Base-by-base conservation (phyloP, 2,329 filamentous ascomycete genomes). In the Penicillium decumbens region DNA sequence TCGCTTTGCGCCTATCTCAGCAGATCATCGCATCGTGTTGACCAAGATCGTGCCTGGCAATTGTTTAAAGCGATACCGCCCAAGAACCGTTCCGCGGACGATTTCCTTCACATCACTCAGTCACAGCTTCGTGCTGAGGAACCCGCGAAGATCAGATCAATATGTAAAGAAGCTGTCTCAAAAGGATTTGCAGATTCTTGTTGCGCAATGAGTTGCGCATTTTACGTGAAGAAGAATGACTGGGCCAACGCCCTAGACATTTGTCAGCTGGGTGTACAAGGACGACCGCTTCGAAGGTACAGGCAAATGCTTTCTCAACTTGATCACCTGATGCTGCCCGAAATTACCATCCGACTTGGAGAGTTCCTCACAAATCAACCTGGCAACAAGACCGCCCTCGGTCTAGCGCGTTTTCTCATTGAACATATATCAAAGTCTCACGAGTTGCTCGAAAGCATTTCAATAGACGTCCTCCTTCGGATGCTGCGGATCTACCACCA, bases 101-200 rank as follows among this genome's bases (percentile, higher is more conserved):
- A 77, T 45, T 82, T 80, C 59, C 60, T 69, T 44, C 61, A 68
- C 35, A 69, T 74, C 24, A 70, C 77, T 20, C 65, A 66, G 38
- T 72, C 78, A 20, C 71, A 75, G 50, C 54, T 80, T 13, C 40
- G 52, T 24, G 61, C 57, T n/a, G 62, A 75, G 13, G 61, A 68
- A 18, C 64, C 72, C 50, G 50, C 71, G 12, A 67, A 68, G 2
- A 68, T 75, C 9, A 63, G 71, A 9, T 47, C 59, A 12, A 57
- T 78, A n/a, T 74, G 75, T 48, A 55, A 70, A 33, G 65, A 75
- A 56, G 73, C 75, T 9, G 59, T 60, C 41, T 44, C 41, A 15
- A 56, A 55, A 8, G 53, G 57, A 2, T 42, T 64, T 25, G 67
- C 62, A 23, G 41, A 59, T 4, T 42, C 50, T 13, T 68, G 62